phyloP scores from a whole-genome alignment of 2,329 filamentous ascomycete species.

The Ophiognomonia clavigignenti-juglandacearum region DNA sequence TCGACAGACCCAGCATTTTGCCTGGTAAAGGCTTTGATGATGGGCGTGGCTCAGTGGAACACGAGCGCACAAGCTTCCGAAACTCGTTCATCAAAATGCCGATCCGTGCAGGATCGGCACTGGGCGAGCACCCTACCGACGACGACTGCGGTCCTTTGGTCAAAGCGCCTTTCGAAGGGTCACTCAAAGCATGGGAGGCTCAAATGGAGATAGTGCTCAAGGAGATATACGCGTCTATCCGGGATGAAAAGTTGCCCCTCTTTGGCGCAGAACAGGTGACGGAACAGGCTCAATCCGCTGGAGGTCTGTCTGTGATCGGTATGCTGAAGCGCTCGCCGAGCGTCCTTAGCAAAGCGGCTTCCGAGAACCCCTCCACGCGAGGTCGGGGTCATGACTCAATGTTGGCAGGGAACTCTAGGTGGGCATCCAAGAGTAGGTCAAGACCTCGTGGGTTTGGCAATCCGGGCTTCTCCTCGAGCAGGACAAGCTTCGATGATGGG shows the following conservation, averaged over 20 bases:
- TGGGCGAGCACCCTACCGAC: slow-evolving; percentile 32
- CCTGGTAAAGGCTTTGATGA: slow-evolving; percentile 33
- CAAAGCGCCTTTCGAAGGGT: slow-evolving; percentile 68
- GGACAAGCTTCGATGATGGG: slow-evolving; percentile 89
- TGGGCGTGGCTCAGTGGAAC: slow-evolving; percentile 29
- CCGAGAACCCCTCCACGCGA: slow-evolving; percentile 68
- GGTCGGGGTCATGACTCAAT: slow-evolving; percentile 58
- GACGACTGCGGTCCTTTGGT: slow-evolving; percentile 73
- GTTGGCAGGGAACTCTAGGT: slow-evolving; percentile 57
- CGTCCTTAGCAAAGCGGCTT: slow-evolving; percentile 87
- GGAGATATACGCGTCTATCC: slow-evolving; percentile 86
- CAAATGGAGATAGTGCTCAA: slow-evolving; percentile 90
- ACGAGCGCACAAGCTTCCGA: slow-evolving; percentile 35
- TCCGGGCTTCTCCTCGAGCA: slow-evolving; percentile 81
- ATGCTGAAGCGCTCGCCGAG: slow-evolving; percentile 84
- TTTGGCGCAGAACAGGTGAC: slow-evolving; percentile 62
- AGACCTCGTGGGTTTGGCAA: slow-evolving; percentile 69
- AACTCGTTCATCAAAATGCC: slow-evolving; percentile 46
- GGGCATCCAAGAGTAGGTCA: slow-evolving; percentile 82
- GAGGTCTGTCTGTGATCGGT: slow-evolving; percentile 62
- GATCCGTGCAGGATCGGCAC: slow-evolving; percentile 38
- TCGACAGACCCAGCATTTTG: slow-evolving; percentile 54
- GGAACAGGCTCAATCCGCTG: slow-evolving; percentile 42
- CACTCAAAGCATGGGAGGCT: slow-evolving; percentile 75
- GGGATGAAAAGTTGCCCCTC: slow-evolving; percentile 78